These are phyloP conservation scores for Fomes fomentarius DNA, from an alignment of 1,284 basidiomycete species.

Conservation along the genomic window DNA sequence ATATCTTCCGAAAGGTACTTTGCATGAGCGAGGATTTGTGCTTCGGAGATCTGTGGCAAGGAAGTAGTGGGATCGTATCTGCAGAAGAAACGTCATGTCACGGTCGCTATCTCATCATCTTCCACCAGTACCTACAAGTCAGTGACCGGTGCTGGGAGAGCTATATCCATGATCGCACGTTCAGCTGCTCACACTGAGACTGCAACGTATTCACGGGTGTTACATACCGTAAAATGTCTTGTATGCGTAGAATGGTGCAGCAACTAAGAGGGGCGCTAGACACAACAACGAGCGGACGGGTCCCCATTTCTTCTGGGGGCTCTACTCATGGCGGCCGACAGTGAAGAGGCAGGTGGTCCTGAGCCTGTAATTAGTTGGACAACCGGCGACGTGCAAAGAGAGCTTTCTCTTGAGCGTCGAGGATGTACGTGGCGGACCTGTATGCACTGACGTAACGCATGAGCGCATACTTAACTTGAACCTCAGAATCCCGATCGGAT, in stretches of 20 bases:
- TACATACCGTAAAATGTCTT: conserved; percentile 37
- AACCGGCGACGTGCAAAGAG: no score
- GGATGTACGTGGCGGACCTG: no score
- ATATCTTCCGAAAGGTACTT: conserved; percentile 80
- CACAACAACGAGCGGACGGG: conserved; percentile 39
- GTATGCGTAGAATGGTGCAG: conserved; percentile 35
- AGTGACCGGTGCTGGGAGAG: conserved; percentile 42
- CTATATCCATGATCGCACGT: conserved; percentile 26
- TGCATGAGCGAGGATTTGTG: conserved; percentile 62
- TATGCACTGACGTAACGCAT: no score
- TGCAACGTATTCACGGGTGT: background rate
- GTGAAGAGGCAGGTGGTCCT: no score
- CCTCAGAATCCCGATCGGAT: no score
- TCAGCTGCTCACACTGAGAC: background rate
- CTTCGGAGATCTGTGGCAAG: conserved; percentile 72
- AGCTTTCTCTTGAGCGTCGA: no score
- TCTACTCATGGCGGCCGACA: conserved; percentile 21
- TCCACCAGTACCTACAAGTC: conserved; percentile 37
- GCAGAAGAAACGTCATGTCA: background rate
- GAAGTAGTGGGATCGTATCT: conserved; percentile 58
- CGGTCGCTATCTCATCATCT: background rate
- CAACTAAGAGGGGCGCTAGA: conserved; percentile 38
- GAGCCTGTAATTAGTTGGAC: no score
- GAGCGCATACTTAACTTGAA: no score
- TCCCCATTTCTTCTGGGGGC: conserved; percentile 36